Base-by-base conservation (phyloP, 1,139 yeast species). In the Yamadazyma blattariae region DNA sequence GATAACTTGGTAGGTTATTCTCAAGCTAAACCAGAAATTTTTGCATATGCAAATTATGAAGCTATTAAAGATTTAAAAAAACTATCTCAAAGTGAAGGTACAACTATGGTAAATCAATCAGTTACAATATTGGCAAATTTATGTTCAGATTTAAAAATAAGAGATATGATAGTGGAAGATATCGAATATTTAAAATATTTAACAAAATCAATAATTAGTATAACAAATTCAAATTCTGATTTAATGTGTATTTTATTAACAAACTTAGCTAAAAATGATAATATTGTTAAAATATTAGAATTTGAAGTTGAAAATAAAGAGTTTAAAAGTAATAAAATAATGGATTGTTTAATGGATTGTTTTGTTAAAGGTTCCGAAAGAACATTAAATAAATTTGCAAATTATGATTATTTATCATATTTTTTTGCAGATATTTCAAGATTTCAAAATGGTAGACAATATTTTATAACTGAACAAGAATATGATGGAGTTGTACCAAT, bases 351-450 rank as follows among this genome's bases (percentile, higher is more conserved):
- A 30, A 77, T 89, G 81, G 96, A 88, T 61, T 81, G 94, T 54
- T 90, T 89, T 57, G 96, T 89, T 31, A 85, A 85, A 54, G 96
- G 96, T 5, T 68, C 74, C 33, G 90, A 84, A 47, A 71, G 89
- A 54, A 61, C 77, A 12, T 67, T 87, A 39, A 89, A 87, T 61
- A 73, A 72, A 49, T 73, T 67, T 49, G 95, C 95, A 4, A 75
- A 77, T 46, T 92, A 63, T 51, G 96, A 90, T 57, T 90, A 87
- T 54, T 68, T 92, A 45, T 75, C 96, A 1, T 89, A 82, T 57
- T 87, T 88, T 57, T 90, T 92, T 59, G 92, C 96, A 12, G 97
- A 92, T 56, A 67, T 88, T 33, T 88, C 97, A 2, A 74, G 97
- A 47, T 67, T 64, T 47, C 65, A 69, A 30, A 63, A 68, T 41